Percentiles rank a stretch among this genome's conserved stretches.
These are phyloP conservation scores for Coemansia sp. DNA, from an alignment of 192 early-diverging fungal species.

Conservation along the genomic window DNA sequence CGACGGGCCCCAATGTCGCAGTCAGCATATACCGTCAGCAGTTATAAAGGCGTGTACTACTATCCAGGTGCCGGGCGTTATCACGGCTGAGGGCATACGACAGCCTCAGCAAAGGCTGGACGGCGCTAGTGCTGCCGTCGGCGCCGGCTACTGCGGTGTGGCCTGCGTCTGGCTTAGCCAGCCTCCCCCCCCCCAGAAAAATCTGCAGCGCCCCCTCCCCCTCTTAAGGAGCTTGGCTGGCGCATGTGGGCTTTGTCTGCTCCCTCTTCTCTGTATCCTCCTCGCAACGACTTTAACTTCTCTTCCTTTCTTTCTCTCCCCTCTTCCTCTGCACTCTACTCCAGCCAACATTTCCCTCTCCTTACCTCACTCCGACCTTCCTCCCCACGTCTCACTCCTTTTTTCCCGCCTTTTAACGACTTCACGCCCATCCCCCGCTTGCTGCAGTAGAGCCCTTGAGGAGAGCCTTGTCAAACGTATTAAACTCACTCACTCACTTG, in stretches of 20 bases:
- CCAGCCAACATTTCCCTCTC: slow-evolving; percentile 24
- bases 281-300: slow-evolving; percentile 13
- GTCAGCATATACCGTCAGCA: background rate
- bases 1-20: slow-evolving; percentile 1
- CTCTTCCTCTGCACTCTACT: slow-evolving; percentile 48
- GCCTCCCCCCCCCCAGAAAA: slow-evolving; percentile 32
- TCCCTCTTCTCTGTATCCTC: slow-evolving; percentile 32
- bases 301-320: slow-evolving; percentile 22
- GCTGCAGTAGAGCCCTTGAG: slow-evolving; percentile 21
- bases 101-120: background rate
- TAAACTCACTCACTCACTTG: background rate
- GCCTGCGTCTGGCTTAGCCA: slow-evolving; percentile 11
- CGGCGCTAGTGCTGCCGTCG: background rate
- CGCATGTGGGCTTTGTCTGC: slow-evolving; percentile 27
- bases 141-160: slow-evolving; percentile 11
- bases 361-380: slow-evolving; percentile 22
- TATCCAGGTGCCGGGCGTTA: background rate
- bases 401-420: slow-evolving; percentile 20
- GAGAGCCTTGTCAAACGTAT: slow-evolving; percentile 14
- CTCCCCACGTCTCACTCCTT: slow-evolving; percentile 8
- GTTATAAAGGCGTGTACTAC: slow-evolving; percentile 6
- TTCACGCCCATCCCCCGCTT: background rate
- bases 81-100: background rate
- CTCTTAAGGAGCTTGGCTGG: slow-evolving; percentile 29
- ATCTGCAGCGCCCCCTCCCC: slow-evolving; percentile 29